Evolutionary conservation across 768 basidiomycete genomes (phyloP).

Genomic region (Pleurotus tuoliensis): DNA sequence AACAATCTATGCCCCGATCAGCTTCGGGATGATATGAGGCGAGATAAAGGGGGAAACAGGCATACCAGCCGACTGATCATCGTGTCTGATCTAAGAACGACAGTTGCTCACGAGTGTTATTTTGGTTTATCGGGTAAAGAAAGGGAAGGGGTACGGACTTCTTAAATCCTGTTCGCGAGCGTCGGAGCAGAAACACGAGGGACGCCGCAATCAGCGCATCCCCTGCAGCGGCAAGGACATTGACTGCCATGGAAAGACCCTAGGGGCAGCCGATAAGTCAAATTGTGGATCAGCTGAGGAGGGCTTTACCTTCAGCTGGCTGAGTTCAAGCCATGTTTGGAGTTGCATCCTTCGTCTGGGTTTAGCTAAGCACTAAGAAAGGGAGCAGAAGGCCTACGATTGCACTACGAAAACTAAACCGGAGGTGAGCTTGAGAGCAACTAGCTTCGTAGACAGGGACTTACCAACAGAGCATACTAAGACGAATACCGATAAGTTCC

Average conservation of each 20-base stretch:
- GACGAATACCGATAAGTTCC: too few species aligned
- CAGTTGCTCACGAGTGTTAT: not conserved
- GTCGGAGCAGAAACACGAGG: constrained; percentile 9
- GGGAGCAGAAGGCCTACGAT: constrained; percentile 31
- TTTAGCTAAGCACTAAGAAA: not conserved
- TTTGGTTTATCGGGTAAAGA: not conserved
- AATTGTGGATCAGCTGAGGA: not conserved
- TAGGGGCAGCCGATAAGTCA: constrained; percentile 15
- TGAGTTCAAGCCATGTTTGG: constrained; percentile 40
- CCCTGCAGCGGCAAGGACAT: constrained; percentile 2
- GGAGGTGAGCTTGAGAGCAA: not conserved
- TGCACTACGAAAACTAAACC: constrained; percentile 41
- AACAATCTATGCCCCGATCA: constrained; percentile 4
- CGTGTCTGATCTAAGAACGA: constrained; percentile 32
- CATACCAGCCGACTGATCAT: constrained; percentile 38
- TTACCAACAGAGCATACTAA: constrained; percentile 39
- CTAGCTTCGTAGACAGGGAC: constrained; percentile 10
- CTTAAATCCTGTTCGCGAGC: constrained; percentile 10
- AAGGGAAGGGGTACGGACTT: constrained; percentile 1
- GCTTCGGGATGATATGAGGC: constrained; percentile 45
- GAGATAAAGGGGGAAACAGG: constrained; percentile 31
- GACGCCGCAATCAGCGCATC: constrained; percentile 8
- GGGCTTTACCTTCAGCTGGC: constrained; percentile 36
- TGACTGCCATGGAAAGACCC: constrained; percentile 38
- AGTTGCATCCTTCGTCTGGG: constrained; percentile 33